Percentiles rank a stretch among this genome's conserved stretches.
These are phyloP conservation scores for Vitellaria paradoxa DNA, from an alignment of 179 eudicot species.

Conservation along the genomic window DNA sequence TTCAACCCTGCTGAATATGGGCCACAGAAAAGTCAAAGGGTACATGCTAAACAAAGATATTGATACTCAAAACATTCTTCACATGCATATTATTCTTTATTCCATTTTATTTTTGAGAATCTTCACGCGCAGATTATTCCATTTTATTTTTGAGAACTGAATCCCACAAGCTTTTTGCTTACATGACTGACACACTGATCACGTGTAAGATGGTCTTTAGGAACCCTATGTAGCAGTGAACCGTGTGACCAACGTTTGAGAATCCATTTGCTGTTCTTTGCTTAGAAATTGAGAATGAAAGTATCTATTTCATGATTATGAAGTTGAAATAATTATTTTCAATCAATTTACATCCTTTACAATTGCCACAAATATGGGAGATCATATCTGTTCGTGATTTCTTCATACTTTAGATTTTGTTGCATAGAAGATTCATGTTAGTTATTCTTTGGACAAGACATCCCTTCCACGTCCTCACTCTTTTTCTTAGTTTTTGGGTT, in stretches of 20 bases:
- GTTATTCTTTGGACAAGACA: neutral
- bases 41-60: conserved; percentile 22
- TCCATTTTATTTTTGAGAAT: no score
- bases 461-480: neutral
- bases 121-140: no score
- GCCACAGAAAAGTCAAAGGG: conserved; percentile 96
- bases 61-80: neutral
- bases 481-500: neutral
- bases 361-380: neutral
- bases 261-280: neutral
- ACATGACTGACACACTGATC: neutral
- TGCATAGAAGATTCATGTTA: neutral
- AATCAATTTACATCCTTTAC: neutral
- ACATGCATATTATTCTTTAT: neutral
- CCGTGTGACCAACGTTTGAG: neutral
- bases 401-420: neutral
- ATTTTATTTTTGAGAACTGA: neutral
- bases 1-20: conserved; percentile 89
- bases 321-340: neutral
- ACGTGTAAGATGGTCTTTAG: neutral
- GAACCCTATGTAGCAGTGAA: neutral
- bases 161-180: neutral
- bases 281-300: neutral
- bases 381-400: neutral
- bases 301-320: neutral